Conservation (phyloP, 371 early-diverging fungal species). For the Apophysomyces trapeziformis region DNA sequence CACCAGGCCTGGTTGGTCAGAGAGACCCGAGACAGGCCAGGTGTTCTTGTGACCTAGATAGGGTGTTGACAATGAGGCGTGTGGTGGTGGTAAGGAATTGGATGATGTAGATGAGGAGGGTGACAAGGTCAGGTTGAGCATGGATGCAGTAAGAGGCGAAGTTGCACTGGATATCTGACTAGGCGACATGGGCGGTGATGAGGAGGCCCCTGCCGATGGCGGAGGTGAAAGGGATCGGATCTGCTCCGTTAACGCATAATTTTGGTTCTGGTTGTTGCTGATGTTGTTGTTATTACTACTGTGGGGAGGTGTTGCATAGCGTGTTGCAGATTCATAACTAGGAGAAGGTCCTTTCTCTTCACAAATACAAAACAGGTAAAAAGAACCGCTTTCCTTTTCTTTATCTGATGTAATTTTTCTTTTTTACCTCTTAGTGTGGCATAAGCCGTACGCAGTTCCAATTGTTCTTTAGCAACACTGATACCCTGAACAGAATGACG, state of each 20-base stretch:
- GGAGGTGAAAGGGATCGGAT: constrained; percentile 33
- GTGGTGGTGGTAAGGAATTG: constrained; percentile 25
- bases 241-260: constrained; percentile 22
- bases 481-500: constrained; percentile 58
- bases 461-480: constrained; percentile 47
- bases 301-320: constrained; percentile 21
- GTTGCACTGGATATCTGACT: constrained; percentile 20
- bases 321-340: constrained; percentile 4
- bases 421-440: constrained; percentile 14
- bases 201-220: constrained; percentile 16
- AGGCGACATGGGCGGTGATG: constrained; percentile 31
- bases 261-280: constrained; percentile 5
- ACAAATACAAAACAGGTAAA: constrained; percentile 16
- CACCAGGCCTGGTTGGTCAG: constrained; percentile 9
- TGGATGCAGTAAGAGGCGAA: constrained; percentile 35
- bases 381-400: background rate
- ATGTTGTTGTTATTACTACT: constrained; percentile 13
- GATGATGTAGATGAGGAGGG: constrained; percentile 39
- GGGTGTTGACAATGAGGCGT: constrained; percentile 28
- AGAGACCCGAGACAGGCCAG: background rate
- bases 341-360: constrained; percentile 16
- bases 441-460: constrained; percentile 32
- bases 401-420: background rate
- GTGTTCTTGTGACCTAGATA: constrained; percentile 4
- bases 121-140: constrained; percentile 46